Evolutionary conservation across 2,329 filamentous ascomycete genomes (phyloP).

Genomic region (Diplodia scrobiculata): DNA sequence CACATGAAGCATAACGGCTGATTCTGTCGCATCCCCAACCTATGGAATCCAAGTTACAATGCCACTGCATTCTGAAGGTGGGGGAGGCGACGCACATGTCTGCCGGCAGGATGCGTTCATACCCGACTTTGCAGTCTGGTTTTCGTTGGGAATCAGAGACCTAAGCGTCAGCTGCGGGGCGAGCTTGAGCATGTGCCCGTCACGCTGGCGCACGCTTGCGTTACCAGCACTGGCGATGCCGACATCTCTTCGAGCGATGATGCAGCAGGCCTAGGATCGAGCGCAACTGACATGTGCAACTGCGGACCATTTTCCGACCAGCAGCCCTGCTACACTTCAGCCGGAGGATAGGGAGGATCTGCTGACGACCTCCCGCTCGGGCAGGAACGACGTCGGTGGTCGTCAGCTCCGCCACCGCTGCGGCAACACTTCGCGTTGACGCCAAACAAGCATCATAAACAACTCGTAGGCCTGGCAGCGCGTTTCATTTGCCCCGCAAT

Average conservation of each 20-base stretch:
- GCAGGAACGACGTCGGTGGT: neutral
- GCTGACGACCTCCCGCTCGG: neutral
- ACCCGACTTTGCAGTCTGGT: neutral
- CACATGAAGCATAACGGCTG: slow-evolving; percentile 8
- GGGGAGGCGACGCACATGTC: neutral
- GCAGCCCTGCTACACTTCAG: no score
- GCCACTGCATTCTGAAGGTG: neutral
- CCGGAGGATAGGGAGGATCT: neutral
- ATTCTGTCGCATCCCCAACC: neutral
- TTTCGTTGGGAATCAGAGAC: slow-evolving; percentile 15
- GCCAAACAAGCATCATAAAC: neutral
- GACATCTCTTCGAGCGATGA: neutral
- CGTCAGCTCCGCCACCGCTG: neutral
- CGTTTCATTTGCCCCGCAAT: neutral
- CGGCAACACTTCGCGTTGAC: neutral
- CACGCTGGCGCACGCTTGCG: neutral
- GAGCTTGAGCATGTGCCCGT: slow-evolving; percentile 6
- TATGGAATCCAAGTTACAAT: neutral
- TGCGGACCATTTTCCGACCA: neutral
- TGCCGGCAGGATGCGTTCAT: neutral
- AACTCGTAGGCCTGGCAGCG: neutral
- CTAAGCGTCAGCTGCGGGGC: slow-evolving; percentile 16
- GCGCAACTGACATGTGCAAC: slow-evolving; percentile 12
- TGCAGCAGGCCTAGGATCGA: neutral
- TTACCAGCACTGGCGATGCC: neutral